Percentiles rank a stretch among this genome's conserved stretches.
phyloP scores from a whole-genome alignment of 2,329 filamentous ascomycete genomes.

The Fusarium sp. region DNA sequence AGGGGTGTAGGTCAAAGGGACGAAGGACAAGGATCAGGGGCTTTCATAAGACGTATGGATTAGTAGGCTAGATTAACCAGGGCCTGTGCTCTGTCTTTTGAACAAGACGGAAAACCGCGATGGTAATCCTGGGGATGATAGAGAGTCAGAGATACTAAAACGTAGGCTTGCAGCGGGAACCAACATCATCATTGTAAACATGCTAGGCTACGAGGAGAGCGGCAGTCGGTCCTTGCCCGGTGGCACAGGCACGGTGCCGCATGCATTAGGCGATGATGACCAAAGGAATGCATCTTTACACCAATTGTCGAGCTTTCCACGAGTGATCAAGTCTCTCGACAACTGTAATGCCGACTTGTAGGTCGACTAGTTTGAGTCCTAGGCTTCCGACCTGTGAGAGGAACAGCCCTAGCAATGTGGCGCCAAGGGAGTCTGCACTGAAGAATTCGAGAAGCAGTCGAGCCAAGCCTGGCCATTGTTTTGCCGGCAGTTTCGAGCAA shows the following conservation, averaged over 20 bases:
- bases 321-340: constrained; percentile 8
- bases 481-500: constrained; percentile 48
- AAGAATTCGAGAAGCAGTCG: constrained; percentile 38
- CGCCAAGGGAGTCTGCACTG: constrained; percentile 36
- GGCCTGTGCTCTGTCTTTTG: constrained; percentile 10
- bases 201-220: constrained; percentile 29
- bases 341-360: constrained; percentile 20
- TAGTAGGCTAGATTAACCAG: constrained; percentile 18
- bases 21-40: constrained; percentile 39
- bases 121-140: constrained; percentile 20
- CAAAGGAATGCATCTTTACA: constrained; percentile 27
- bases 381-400: constrained; percentile 25
- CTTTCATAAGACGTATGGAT: constrained; percentile 26
- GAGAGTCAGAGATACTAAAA: constrained; percentile 27
- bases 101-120: constrained; percentile 22
- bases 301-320: constrained; percentile 25
- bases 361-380: constrained; percentile 25
- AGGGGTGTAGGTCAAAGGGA: constrained; percentile 44
- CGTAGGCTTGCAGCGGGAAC: constrained; percentile 43
- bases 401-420: constrained; percentile 36
- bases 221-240: constrained; percentile 34
- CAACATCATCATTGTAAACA: constrained; percentile 44
- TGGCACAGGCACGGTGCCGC: constrained; percentile 43
- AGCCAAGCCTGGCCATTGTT: constrained; percentile 33
- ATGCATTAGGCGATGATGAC: constrained; percentile 38